phyloP scores from a whole-genome alignment of 371 early-diverging fungal species.

The Mucor irregularis region DNA sequence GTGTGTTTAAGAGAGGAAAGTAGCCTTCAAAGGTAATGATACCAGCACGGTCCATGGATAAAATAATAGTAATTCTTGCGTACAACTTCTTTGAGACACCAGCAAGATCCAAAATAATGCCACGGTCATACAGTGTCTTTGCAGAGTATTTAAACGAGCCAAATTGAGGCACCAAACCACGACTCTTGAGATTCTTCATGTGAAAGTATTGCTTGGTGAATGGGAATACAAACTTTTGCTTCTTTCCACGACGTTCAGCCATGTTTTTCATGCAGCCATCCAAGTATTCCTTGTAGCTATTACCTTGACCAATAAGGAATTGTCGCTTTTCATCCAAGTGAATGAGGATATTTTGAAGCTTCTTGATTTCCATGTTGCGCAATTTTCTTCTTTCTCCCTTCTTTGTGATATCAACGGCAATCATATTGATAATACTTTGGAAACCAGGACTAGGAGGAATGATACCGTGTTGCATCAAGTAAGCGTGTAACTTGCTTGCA shows the following conservation, averaged over 20 bases:
- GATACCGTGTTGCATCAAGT: constrained; percentile 40
- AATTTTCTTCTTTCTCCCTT: constrained; percentile 86
- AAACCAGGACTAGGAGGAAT: constrained; percentile 51
- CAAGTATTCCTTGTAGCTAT: constrained; percentile 89
- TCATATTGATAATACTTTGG: constrained; percentile 90
- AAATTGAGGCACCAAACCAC: constrained; percentile 90
- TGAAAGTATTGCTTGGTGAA: constrained; percentile 95
- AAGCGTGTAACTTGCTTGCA: constrained; percentile 26
- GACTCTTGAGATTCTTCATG: constrained; percentile 78
- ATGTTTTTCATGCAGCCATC: constrained; percentile 87
- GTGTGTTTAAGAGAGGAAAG: constrained; percentile 73
- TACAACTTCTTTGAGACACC: constrained; percentile 82
- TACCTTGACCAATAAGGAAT: constrained; percentile 83
- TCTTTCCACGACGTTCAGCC: constrained; percentile 78
- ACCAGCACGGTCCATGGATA: constrained; percentile 92
- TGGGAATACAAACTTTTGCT: constrained; percentile 71
- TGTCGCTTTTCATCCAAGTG: constrained; percentile 82
- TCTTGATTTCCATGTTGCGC: constrained; percentile 73
- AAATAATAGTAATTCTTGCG: constrained; percentile 83
- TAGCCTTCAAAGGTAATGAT: constrained; percentile 87
- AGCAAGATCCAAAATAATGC: constrained; percentile 86
- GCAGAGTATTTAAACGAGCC: constrained; percentile 99
- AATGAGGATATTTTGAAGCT: constrained; percentile 75
- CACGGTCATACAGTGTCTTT: constrained; percentile 87
- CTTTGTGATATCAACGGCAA: constrained; percentile 91